These are phyloP conservation scores for Pythium phragmiticola DNA, from an alignment of 352 stramenopile genomes.

Conservation along the genomic window DNA sequence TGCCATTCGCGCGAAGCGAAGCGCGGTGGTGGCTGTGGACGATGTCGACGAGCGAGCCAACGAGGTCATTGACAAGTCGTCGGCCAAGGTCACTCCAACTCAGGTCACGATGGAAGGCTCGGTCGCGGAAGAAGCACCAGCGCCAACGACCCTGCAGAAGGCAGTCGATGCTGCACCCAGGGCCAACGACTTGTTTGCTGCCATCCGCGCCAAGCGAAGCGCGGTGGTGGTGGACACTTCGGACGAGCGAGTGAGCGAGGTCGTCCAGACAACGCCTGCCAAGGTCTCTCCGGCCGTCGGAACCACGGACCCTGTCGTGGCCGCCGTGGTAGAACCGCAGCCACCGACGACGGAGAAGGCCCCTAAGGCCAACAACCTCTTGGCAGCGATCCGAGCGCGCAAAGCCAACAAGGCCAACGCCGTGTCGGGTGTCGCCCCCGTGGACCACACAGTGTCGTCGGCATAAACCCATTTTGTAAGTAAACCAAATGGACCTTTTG, in stretches of 20 bases:
- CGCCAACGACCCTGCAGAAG: not conserved
- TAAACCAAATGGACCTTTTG: not conserved
- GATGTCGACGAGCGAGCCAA: not conserved
- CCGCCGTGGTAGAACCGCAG: not conserved
- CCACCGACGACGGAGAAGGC: slow-evolving; percentile 2
- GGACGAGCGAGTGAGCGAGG: not conserved
- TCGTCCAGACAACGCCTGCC: not conserved
- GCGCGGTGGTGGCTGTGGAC: not conserved
- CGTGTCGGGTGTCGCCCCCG: not conserved
- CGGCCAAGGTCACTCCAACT: too few relatives aligned
- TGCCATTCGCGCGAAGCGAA: slow-evolving; percentile 12
- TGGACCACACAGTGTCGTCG: slow-evolving; percentile 1
- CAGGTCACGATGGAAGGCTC: not conserved
- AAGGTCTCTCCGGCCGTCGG: not conserved
- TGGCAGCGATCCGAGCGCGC: slow-evolving; percentile 65
- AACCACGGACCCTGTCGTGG: not conserved
- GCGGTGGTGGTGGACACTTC: not conserved
- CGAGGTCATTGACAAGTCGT: not conserved
- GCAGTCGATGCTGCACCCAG: slow-evolving; percentile 2
- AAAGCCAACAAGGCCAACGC: slow-evolving; percentile 17
- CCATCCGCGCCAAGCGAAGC: slow-evolving; percentile 14
- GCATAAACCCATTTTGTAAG: slow-evolving; percentile 7
- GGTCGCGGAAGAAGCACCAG: too few relatives aligned
- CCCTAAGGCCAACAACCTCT: slow-evolving; percentile 32
- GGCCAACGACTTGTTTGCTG: slow-evolving; percentile 16